Percentiles rank a stretch among this genome's conserved stretches.
Evolutionary conservation across 78 protist genomes (phyloP).

Genomic region (Dictyostelium brefeldianum): DNA sequence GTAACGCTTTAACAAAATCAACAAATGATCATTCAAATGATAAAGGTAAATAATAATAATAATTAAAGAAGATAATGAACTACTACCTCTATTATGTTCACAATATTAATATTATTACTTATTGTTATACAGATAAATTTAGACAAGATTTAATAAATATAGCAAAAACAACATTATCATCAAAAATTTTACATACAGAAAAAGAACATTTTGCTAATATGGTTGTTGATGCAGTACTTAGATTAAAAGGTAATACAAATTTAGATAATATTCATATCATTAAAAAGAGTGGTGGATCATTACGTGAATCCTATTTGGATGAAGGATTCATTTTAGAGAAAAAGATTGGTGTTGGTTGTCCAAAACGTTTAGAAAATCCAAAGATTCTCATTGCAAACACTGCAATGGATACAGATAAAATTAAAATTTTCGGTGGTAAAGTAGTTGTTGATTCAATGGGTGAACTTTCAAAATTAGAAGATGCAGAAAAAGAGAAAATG

Average conservation of each 20-base stretch:
- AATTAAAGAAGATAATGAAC: background rate
- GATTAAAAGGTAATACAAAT: constrained; percentile 76
- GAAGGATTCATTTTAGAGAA: constrained; percentile 99
- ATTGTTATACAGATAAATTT: constrained; percentile 80
- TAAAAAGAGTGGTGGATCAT: constrained; percentile 96
- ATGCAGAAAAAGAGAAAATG: constrained; percentile 97
- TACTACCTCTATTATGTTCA: too few relatives aligned
- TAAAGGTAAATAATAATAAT: constrained; percentile 26
- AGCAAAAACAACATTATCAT: constrained; percentile 98
- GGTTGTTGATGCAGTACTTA: constrained; percentile 97
- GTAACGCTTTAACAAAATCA: constrained; percentile 82
- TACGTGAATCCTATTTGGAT: constrained; percentile 96
- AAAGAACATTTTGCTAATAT: constrained; percentile 96
- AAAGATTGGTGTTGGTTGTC: constrained; percentile 98
- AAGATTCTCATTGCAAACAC: constrained; percentile 99
- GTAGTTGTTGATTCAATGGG: constrained; percentile 88
- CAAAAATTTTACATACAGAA: constrained; percentile 93
- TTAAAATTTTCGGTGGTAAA: constrained; percentile 98
- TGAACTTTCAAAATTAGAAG: constrained; percentile 96
- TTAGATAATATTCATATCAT: constrained; percentile 97
- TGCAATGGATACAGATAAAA: constrained; percentile 99
- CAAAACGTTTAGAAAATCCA: constrained; percentile 94
- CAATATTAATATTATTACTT: background rate
- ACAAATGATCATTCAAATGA: constrained; percentile 84
- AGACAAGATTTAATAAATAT: constrained; percentile 94